Base-by-base conservation (phyloP, 371 early-diverging fungal species). In the Mortierella sp. region DNA sequence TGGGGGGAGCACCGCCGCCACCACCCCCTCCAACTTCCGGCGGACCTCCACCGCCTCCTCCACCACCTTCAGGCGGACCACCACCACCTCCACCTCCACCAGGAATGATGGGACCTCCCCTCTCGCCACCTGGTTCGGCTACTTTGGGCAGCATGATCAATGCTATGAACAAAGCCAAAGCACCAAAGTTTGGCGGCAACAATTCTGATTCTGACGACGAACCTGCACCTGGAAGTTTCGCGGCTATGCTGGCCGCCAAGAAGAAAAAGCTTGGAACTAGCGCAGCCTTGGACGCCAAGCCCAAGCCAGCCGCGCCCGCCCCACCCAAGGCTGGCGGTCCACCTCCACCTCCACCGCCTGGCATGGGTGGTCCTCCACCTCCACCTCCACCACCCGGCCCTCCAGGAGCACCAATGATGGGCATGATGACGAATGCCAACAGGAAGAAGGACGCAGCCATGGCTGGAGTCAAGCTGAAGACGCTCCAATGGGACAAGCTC, bases 401-500 rank as follows among this genome's bases (percentile, higher is more conserved):
- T 38, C 42, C 42, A 38, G 42, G 42, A 9, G 78, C 50, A 24
- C 76, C 84, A 44, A 63, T 63, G 34, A 77, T 74, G 19, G 76
- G 77, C 19, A 80, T 77, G 79, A 74, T 57, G 76, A 57, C 58
- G 42, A 89, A 89, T 38, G 42, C 42, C 42, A 38, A 38, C 54
- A 89, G 93, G 78, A 95, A 95, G 89, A 84, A 91, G 52, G 90
- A 94, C 14, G 89, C 90, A 45, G 92, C 93, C 47, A 89, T 91
- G 75, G 93, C 96, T 6, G 92, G 91, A 63, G 93, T 93, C 78
- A 96, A 96, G 88, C 92, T 97, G 11, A 94, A 96, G 80, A 92
- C 94, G 21, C 78, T 97, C 31, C 96, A 97, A 85, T 96, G 97
- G 97, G 96, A 96, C 78, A 97, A 97, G 78, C 80, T 97, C 65